Evolutionary conservation across 2,329 filamentous ascomycete species (phyloP).

Genomic region (Parasarocladium wereldwijsianum): DNA sequence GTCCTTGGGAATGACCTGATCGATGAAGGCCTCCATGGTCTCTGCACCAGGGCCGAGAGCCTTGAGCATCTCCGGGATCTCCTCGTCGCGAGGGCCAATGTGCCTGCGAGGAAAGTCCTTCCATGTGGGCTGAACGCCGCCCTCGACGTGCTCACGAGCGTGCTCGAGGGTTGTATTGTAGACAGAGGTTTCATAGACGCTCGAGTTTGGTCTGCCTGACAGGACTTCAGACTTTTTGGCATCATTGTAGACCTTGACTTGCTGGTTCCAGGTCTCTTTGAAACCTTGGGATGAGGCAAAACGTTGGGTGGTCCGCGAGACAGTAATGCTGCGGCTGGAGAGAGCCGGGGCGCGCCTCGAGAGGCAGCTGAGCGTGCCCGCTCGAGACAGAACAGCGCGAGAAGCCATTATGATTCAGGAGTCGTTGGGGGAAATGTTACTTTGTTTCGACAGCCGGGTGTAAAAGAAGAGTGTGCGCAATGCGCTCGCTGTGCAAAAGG

Average conservation of each 20-base stretch:
- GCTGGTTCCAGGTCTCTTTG: too few species aligned
- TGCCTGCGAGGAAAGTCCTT: slow-evolving; percentile 59
- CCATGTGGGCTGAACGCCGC: slow-evolving; percentile 7
- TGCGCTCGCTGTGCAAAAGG: too few species aligned
- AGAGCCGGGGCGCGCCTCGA: neutral
- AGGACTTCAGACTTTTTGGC: neutral
- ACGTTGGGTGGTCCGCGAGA: too few species aligned
- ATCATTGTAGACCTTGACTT: too few species aligned
- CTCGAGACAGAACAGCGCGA: neutral
- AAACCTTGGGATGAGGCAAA: too few species aligned
- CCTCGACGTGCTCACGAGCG: slow-evolving; percentile 7
- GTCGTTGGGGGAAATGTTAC: neutral
- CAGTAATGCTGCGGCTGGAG: neutral
- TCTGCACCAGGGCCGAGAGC: slow-evolving; percentile 58
- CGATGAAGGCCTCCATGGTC: slow-evolving; percentile 68
- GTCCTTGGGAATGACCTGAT: slow-evolving; percentile 67
- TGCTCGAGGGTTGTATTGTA: neutral
- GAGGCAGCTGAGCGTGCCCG: neutral
- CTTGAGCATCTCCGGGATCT: slow-evolving; percentile 65
- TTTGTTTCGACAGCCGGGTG: slow-evolving; percentile 2
- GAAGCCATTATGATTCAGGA: slow-evolving; percentile 1
- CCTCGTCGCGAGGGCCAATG: slow-evolving; percentile 64
- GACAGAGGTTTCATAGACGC: too few species aligned
- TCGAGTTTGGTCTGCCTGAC: neutral
- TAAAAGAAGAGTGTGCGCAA: too few species aligned